Base-by-base conservation (phyloP, 2,329 filamentous ascomycete species). In the Rasamsonia emersonii region DNA sequence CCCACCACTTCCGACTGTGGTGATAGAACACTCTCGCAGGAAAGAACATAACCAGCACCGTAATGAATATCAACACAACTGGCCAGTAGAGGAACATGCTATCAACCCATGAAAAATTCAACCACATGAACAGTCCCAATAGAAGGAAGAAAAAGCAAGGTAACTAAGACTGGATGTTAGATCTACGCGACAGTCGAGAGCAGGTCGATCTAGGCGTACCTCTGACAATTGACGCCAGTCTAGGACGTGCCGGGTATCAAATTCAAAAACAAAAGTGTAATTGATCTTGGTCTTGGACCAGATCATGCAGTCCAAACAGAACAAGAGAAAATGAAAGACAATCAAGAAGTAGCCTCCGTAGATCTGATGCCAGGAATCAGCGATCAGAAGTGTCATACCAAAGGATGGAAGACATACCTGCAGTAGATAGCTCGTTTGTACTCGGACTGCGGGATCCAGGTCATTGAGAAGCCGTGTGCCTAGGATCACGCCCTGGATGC, bases 251-350 rank as follows among this genome's bases (percentile, higher is more conserved):
- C 89, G 73, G 33, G 80, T 79, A 64, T 96, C 88, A 51, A 94
- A 91, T 61, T 98, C 91, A 52, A 98, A 98, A 45, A 96, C 86
- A 57, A 95, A 95, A 33, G 81, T 75, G 55, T 96, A 96, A 54
- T 98, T 98, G 60, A 98, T 84, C 59, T 89, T 93, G 54, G 80
- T 78, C 31, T 66, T 67, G 4, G 77, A 76, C 86, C 89, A 98
- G 10, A 93, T 62, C 35, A 79, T 77, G 54, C 88, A 93, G 49
- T 86, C 79, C 20, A 94, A 50, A 49, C 82, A 86, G 51, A 96
- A 96, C n/a, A 93, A 63, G 7, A 81, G 64, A 49, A 93, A 80
- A 13, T 96, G 67, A 26, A 86, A 70, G 4, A 93, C 70, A 58
- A 85, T 78, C 17, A 96, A 67, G 47, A 94, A 93, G 56, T 93